Conservation (phyloP, 371 early-diverging fungal species). For the Apophysomyces ossiformis region DNA sequence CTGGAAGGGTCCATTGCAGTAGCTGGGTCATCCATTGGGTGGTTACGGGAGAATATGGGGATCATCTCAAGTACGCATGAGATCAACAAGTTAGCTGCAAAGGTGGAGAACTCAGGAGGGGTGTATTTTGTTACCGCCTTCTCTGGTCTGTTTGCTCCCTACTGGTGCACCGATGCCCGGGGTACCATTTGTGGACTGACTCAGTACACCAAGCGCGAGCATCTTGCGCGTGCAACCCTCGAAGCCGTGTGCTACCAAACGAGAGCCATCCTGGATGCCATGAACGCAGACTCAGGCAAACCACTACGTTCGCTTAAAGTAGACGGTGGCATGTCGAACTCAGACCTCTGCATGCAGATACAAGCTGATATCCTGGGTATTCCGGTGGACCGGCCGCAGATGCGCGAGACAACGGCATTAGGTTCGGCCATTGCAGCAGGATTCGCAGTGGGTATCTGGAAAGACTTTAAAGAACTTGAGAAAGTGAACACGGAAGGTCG, state of each 20-base stretch:
- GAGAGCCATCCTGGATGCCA: constrained; percentile 88
- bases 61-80: constrained; percentile 75
- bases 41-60: constrained; percentile 87
- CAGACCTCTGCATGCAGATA: constrained; percentile 88
- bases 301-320: constrained; percentile 76
- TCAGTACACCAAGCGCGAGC: constrained; percentile 80
- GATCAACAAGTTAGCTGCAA: constrained; percentile 54
- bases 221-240: constrained; percentile 85
- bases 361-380: constrained; percentile 89
- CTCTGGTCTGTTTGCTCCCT: constrained; percentile 91
- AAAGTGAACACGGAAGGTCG: constrained; percentile 29
- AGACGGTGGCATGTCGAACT: constrained; percentile 93
- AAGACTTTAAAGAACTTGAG: constrained; percentile 35
- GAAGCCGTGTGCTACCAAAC: constrained; percentile 95
- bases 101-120: constrained; percentile 78
- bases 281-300: constrained; percentile 77
- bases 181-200: constrained; percentile 89
- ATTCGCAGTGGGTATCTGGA: constrained; percentile 78
- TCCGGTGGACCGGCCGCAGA: constrained; percentile 80
- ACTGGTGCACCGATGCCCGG: constrained; percentile 91
- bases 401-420: constrained; percentile 92
- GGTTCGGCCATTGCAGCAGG: constrained; percentile 96
- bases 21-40: constrained; percentile 91
- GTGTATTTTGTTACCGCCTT: constrained; percentile 96
- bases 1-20: constrained; percentile 94